phyloP scores from a whole-genome alignment of 768 basidiomycete species.

The Cubamyces lactineus region DNA sequence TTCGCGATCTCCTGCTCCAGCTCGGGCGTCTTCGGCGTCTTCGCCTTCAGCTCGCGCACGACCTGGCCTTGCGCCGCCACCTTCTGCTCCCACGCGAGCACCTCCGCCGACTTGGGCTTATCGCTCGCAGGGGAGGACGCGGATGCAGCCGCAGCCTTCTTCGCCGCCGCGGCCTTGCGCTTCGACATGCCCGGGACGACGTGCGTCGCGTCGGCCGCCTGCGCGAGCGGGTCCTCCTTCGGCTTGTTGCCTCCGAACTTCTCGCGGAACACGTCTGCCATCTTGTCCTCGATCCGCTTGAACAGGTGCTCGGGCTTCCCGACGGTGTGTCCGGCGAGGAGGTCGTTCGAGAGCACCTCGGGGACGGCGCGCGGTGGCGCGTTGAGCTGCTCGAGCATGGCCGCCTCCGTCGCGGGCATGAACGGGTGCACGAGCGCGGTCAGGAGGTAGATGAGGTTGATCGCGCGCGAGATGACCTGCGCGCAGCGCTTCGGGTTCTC shows the following conservation, averaged over 20 bases:
- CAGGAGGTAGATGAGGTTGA: slow-evolving; percentile 92
- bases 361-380: slow-evolving; percentile 86
- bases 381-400: slow-evolving; percentile 85
- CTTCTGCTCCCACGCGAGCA: slow-evolving; percentile 71
- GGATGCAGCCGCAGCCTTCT: slow-evolving; percentile 49
- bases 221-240: slow-evolving; percentile 41
- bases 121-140: slow-evolving; percentile 38
- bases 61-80: slow-evolving; percentile 74
- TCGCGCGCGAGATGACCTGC: slow-evolving; percentile 84
- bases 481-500: slow-evolving; percentile 85
- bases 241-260: slow-evolving; percentile 75
- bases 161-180: slow-evolving; percentile 51
- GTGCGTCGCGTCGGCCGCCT: slow-evolving; percentile 44
- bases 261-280: slow-evolving; percentile 78
- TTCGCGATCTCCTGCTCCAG: slow-evolving; percentile 62
- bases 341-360: slow-evolving; percentile 71
- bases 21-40: slow-evolving; percentile 58
- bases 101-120: slow-evolving; percentile 73
- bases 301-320: slow-evolving; percentile 90
- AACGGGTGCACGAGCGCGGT: slow-evolving; percentile 89
- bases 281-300: slow-evolving; percentile 90
- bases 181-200: slow-evolving; percentile 56
- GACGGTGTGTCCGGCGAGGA: slow-evolving; percentile 84
- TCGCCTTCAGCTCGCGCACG: slow-evolving; percentile 73
- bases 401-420: slow-evolving; percentile 89